phyloP scores from a whole-genome alignment of 768 basidiomycete genomes.

The Russula brevipes region DNA sequence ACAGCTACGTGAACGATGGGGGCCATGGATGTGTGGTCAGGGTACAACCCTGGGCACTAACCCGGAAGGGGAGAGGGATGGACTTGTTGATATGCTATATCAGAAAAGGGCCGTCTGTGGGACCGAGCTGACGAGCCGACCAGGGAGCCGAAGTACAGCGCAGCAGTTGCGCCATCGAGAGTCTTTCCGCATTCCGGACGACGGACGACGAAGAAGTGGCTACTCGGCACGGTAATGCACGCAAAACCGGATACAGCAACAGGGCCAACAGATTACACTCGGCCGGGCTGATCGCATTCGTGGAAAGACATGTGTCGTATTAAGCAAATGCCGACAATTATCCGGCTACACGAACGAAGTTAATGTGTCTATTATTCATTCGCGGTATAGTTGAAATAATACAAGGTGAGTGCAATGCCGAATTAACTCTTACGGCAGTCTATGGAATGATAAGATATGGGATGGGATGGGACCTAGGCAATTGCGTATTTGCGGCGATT shows the following conservation, averaged over 20 bases:
- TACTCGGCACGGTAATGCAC: no score
- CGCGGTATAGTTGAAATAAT: slow-evolving; percentile 10
- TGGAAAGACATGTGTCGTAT: no score
- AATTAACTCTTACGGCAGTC: slow-evolving; percentile 1
- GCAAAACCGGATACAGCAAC: no score
- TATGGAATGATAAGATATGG: slow-evolving; percentile 5
- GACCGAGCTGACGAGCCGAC: not conserved
- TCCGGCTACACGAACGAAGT: not conserved
- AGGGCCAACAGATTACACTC: no score
- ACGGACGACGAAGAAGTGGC: no score
- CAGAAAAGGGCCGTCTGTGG: not conserved
- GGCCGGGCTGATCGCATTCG: no score
- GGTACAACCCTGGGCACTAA: not conserved
- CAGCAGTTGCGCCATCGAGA: not conserved
- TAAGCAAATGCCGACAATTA: not conserved
- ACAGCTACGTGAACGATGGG: slow-evolving; percentile 10
- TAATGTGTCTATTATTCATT: slow-evolving; percentile 12
- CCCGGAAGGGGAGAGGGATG: not conserved
- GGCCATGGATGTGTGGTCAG: not conserved
- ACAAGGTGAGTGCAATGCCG: slow-evolving; percentile 5
- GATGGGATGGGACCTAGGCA: not conserved
- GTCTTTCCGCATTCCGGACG: no score
- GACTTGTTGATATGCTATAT: not conserved
- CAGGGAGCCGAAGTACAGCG: slow-evolving; percentile 5
- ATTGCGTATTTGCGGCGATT: slow-evolving; percentile 79